Conservation (phyloP, 2,329 filamentous ascomycete genomes). For the Acrodontium crateriforme region DNA sequence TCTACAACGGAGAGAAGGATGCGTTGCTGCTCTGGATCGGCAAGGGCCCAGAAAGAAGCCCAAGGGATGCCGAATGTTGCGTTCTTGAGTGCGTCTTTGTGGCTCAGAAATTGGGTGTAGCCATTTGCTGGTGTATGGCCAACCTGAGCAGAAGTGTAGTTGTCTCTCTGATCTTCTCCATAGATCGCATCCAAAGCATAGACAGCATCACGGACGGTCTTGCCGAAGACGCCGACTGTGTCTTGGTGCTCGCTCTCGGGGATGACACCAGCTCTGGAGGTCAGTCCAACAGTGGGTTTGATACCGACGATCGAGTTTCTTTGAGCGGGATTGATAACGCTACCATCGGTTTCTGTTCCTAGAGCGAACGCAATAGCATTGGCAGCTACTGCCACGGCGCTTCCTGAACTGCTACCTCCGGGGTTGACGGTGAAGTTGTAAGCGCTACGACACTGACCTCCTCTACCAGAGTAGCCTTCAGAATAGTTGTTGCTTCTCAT, state of each 20-base stretch:
- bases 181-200: conserved; percentile 55
- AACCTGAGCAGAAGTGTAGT: conserved; percentile 48
- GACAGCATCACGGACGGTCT: conserved; percentile 54
- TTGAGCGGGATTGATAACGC: conserved; percentile 57
- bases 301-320: conserved; percentile 57
- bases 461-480: conserved; percentile 51
- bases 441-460: conserved; percentile 49
- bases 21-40: conserved; percentile 40
- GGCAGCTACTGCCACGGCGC: conserved; percentile 48
- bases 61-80: conserved; percentile 59
- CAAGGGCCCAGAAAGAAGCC: conserved; percentile 55
- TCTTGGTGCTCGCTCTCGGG: conserved; percentile 57
- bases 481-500: conserved; percentile 56
- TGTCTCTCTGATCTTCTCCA: conserved; percentile 48
- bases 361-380: conserved; percentile 51
- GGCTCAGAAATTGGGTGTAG: conserved; percentile 44
- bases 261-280: conserved; percentile 43
- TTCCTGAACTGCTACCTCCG: conserved; percentile 55
- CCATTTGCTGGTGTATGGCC: conserved; percentile 41
- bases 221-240: conserved; percentile 52
- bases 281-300: conserved; percentile 63
- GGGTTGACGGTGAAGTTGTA: conserved; percentile 58
- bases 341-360: conserved; percentile 60
- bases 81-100: conserved; percentile 40
- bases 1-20: conserved; percentile 37